Conservation (phyloP, 2,329 filamentous ascomycete genomes). For the Davidsoniella neocaledoniae region DNA sequence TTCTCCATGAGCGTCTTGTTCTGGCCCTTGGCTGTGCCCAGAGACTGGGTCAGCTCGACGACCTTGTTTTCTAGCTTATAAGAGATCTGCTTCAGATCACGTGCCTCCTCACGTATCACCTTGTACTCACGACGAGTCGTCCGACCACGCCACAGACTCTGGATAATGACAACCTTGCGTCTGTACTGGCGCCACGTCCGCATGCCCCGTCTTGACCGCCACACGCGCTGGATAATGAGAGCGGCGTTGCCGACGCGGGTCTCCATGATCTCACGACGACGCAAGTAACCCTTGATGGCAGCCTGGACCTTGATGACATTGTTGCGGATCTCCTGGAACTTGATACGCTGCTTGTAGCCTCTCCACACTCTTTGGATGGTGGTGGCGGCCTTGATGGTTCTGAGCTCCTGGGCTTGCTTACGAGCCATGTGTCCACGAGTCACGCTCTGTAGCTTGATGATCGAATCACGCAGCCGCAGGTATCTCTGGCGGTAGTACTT, state of each 20-base stretch:
- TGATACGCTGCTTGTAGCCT: slow-evolving; percentile 75
- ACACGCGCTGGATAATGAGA: slow-evolving; percentile 74
- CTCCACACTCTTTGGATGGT: slow-evolving; percentile 93
- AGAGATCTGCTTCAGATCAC: slow-evolving; percentile 97
- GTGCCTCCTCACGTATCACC: slow-evolving; percentile 79
- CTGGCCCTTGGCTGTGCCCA: slow-evolving; percentile 83
- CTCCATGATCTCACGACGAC: slow-evolving; percentile 83
- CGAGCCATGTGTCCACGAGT: slow-evolving; percentile 65
- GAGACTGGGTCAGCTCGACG: slow-evolving; percentile 84
- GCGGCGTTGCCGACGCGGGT: slow-evolving; percentile 86
- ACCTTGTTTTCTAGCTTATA: slow-evolving; percentile 99
- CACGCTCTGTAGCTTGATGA: slow-evolving; percentile 65
- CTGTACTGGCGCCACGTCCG: slow-evolving; percentile 76
- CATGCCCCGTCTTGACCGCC: slow-evolving; percentile 66
- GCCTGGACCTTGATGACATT: slow-evolving; percentile 83
- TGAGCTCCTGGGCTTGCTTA: slow-evolving; percentile 60
- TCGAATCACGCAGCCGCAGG: slow-evolving; percentile 66
- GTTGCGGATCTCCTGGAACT: slow-evolving; percentile 59
- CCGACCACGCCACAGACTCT: slow-evolving; percentile 85
- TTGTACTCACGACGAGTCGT: slow-evolving; percentile 73
- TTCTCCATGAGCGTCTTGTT: slow-evolving; percentile 81
- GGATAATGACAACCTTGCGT: slow-evolving; percentile 73
- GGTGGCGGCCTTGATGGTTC: slow-evolving; percentile 72
- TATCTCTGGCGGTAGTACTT: slow-evolving; percentile 92
- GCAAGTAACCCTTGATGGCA: slow-evolving; percentile 77